Conservation (phyloP, 805 yeast species). For the Hagleromyces aurorensis region DNA sequence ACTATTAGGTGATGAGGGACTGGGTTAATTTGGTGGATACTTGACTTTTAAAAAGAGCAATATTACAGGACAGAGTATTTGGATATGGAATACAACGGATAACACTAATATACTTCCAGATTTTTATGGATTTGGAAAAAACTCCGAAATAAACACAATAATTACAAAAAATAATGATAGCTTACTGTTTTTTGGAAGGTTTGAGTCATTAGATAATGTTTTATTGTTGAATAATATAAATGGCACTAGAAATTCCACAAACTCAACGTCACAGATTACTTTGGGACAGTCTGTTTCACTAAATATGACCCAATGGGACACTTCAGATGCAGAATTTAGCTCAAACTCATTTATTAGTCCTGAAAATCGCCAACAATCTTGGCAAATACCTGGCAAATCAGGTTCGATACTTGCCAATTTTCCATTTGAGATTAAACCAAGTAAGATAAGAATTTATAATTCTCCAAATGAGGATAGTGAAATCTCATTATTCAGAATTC, state of each 20-base stretch:
- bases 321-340: constrained; percentile 34
- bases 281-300: constrained; percentile 58
- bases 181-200: constrained; percentile 74
- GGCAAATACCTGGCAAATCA: constrained; percentile 44
- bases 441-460: constrained; percentile 66
- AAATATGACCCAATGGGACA: constrained; percentile 44
- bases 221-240: constrained; percentile 31
- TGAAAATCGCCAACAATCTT: constrained; percentile 31
- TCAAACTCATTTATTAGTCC: constrained; percentile 52
- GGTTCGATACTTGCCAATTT: constrained; percentile 63
- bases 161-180: constrained; percentile 39
- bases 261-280: constrained; percentile 37
- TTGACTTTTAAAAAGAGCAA: constrained; percentile 43
- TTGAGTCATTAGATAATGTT: constrained; percentile 51
- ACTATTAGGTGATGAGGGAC: constrained; percentile 40
- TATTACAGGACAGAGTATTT: constrained; percentile 37
- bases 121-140: constrained; percentile 68
- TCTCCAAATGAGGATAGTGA: constrained; percentile 39
- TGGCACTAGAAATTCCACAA: constrained; percentile 24
- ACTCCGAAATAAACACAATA: constrained; percentile 57
- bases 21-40: constrained; percentile 70
- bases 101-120: constrained; percentile 41
- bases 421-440: constrained; percentile 52
- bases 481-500: constrained; percentile 58
- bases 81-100: constrained; percentile 49